Base-by-base conservation (phyloP, 306 rosid species). In the Sophora flavescens region DNA sequence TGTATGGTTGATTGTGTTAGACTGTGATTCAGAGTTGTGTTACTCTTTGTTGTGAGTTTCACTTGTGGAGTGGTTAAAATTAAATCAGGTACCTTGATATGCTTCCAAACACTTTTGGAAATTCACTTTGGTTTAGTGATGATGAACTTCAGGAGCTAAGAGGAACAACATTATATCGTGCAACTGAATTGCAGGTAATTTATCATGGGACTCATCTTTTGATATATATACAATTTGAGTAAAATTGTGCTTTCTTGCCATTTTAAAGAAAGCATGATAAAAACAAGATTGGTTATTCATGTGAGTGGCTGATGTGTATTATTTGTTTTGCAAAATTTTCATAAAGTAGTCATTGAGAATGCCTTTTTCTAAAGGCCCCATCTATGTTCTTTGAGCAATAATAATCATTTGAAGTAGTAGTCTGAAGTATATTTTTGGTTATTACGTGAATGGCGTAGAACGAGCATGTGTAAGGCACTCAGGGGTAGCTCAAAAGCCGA, bases 121-220 rank as follows among this genome's bases (percentile, higher is more conserved):
- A 89, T 87, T 84, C 99, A 47, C 97, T 95, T 80, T 95, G 97
- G 97, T 95, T 95, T 81, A 87, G 85, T 39, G 90, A 88, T 22
- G 93, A 86, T 18, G 97, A 89, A 78, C 86, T 95, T 76, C 85
- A 79, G 64, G 97, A 89, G 71, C 85, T 95, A 59, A 95, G 93
- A 85, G 99, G 99, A 35, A 88, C 99, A 64, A 44, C 93, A 12
- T 80, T 92, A 72, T 81, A 88, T 74, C 91, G 88, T 68, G 99
- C 97, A 72, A 95, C 96, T 60, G 92, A 89, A 48, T 75, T 95
- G 84, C 97, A 92, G 96, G 99, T 92, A 75, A 68, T 60, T 77
- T 54, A 12, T 59, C 75, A 50, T 60, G 39, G 69, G 57, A 45
- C 47, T 52, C 67, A 67, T 59, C 73, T 74, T 69, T 75, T 50